Evolutionary conservation across 2,329 filamentous ascomycete genomes (phyloP).

Genomic region (Clarireedia hainanense): DNA sequence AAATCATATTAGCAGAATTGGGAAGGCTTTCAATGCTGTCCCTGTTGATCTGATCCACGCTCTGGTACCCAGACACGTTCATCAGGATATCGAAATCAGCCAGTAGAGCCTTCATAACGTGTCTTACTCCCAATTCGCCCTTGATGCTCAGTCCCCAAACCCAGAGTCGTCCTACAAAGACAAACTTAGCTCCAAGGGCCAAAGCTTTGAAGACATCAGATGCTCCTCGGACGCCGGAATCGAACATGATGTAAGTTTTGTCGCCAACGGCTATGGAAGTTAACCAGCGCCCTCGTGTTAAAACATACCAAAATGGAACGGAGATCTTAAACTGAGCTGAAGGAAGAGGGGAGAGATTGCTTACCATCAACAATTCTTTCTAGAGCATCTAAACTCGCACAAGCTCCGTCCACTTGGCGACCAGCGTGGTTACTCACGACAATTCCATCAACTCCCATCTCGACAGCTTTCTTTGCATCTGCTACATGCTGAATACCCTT

Average conservation of each 20-base stretch:
- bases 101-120: constrained; percentile 53
- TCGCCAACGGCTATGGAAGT: constrained; percentile 39
- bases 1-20: constrained; percentile 33
- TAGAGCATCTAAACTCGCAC: constrained; percentile 50
- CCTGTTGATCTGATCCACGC: constrained; percentile 43
- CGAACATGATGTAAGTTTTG: constrained; percentile 52
- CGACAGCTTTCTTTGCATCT: constrained; percentile 49
- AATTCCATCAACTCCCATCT: constrained; percentile 52
- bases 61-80: constrained; percentile 48
- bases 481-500: constrained; percentile 55
- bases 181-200: constrained; percentile 55
- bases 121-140: constrained; percentile 51
- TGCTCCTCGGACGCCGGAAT: constrained; percentile 55
- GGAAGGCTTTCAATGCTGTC: constrained; percentile 35
- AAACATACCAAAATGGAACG: no score
- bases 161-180: constrained; percentile 55
- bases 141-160: constrained; percentile 52
- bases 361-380: constrained; percentile 47
- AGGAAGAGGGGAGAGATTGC: constrained; percentile 7
- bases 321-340: not conserved
- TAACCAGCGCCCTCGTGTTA: not conserved
- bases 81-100: constrained; percentile 56
- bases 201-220: constrained; percentile 61
- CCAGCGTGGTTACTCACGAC: constrained; percentile 53
- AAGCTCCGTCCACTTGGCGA: constrained; percentile 52